Evolutionary conservation across 2,329 filamentous ascomycete genomes (phyloP), one percentile per base, ranked within the genome.

Genomic region (Neonectria ditissima): DNA sequence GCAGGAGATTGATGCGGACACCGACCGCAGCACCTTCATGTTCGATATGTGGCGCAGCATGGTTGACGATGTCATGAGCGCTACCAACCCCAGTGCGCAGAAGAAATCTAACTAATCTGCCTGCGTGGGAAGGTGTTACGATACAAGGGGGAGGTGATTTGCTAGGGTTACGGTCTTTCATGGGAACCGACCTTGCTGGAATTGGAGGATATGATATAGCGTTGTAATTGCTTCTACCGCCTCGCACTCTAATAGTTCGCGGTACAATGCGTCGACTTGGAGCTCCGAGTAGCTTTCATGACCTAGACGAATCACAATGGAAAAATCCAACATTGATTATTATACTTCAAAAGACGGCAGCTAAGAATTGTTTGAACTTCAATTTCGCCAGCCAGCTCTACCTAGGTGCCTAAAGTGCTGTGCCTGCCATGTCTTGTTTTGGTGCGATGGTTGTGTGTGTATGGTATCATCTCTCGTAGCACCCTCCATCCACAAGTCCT

Each of bases 21-120:
- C 79, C 16, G 72, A 76, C 18, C 62, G 74, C 53, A 69, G 78
- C 20, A 80, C 82, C 59, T 85, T 88, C 80, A 74, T 90, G 28
- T 80, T 74, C 54, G 84, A 86, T 71, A 67, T 90, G 53, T 88
- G 85, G 84, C 83, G 81, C 72, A 85, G 87, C 13, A 76, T 90
- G 59, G 76, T 85, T n/a, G 84, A 88, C 22, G 84, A 87, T 65
- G 65, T 81, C 18, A 61, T 80, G 18, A 72, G 77, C 2, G 32
- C 53, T 28, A 30, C 34, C 14, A 37, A 37, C 34, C 5, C 34
- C 34, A 37, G 5, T 16, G 7, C 34, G 34, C 34, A 55, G 37
- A 60, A 57, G 47, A 54, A 59, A 44, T 14, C 55, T n/a, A 22
- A 41, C 45, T 62, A 18, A 55, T 43, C 45, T 16, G 6, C 8